Evolutionary conservation across 768 basidiomycete species (phyloP), one percentile per base, ranked within the genome.

Genomic region (Symmetrospora coprosmae): DNA sequence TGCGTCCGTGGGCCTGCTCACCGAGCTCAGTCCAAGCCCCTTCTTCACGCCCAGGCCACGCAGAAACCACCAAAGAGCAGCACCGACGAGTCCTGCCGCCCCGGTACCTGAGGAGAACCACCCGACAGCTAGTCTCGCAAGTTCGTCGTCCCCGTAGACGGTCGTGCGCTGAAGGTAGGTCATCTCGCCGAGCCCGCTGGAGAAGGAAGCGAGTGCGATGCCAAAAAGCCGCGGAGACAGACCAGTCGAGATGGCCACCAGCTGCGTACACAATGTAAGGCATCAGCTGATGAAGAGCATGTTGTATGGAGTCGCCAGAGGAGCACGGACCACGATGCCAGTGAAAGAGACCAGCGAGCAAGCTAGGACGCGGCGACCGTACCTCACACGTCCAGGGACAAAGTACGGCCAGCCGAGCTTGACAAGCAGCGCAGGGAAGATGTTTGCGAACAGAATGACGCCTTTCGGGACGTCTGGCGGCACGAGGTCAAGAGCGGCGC

Each of bases 61-160:
- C 3, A 97, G 74, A 64, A 88, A 78, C 92, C 92, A 97, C 94
- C 94, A 97, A 13, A 94, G 69, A 37, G 85, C 84, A 0, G 92
- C 89, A 6, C 92, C 92, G 0, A 83, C 84, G 1, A 99, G 79
- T 0, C 92, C 92, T 0, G 92, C 92, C 4, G 85, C 87, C 1
- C 92, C 92, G 0, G 92, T 97, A 0, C 92, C 92, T 8, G 84
- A 84, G 6, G 91, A 83, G 72, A 96, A 99, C 68, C 89, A 94
- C 4, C 92, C 89, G 11, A 99, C 80, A 37, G 86, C 82, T 28
- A 81, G 82, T 1, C 86, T 85, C 5, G 81, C 82, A 38, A 84
- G 70, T n/a, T 82, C 79, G 1, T 78, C 75, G 1, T 82, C 83
- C n/a, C 62, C 59, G 48, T 66, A 67, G 1, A 64, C n/a, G 7